A percentile compares a stretch with the other conserved stretches of the same genome.
These are phyloP conservation scores for Apocynum venetum DNA, from an alignment of 257 asterid genomes.

Conservation along the genomic window DNA sequence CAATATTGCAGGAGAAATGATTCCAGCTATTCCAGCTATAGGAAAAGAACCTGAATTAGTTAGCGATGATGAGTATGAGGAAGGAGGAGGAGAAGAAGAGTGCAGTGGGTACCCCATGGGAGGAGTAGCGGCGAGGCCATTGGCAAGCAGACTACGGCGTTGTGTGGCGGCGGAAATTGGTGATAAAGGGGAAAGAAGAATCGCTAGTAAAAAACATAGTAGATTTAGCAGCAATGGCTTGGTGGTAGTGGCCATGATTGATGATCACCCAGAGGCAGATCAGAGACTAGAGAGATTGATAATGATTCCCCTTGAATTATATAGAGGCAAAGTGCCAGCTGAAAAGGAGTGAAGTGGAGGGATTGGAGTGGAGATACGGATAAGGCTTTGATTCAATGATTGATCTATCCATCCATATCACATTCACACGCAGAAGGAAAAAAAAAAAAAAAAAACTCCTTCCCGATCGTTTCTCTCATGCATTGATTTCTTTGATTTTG, in stretches of 20 bases:
- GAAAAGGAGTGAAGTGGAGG: too few relatives aligned
- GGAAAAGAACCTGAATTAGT: neutral
- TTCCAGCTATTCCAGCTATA: slow-evolving; percentile 97
- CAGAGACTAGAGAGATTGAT: too few relatives aligned
- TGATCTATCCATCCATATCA: too few relatives aligned
- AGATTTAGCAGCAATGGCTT: neutral
- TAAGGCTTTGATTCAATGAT: too few relatives aligned
- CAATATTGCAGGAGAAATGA: slow-evolving; percentile 61
- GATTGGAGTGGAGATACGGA: too few relatives aligned
- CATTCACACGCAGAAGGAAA: too few relatives aligned
- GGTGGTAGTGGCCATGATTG: neutral
- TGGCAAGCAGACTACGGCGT: slow-evolving; percentile 1
- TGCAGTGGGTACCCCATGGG: slow-evolving; percentile 9
- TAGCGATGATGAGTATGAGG: neutral
- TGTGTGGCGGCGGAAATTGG: slow-evolving; percentile 1
- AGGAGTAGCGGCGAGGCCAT: slow-evolving; percentile 11
- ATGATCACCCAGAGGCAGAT: neutral
- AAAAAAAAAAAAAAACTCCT: too few relatives aligned
- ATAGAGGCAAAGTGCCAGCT: too few relatives aligned
- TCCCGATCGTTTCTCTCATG: too few relatives aligned
- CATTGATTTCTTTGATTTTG: too few relatives aligned
- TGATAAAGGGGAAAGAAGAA: neutral
- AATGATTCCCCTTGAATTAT: too few relatives aligned
- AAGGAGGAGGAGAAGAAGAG: neutral
- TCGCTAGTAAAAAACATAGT: neutral